Conservation (phyloP, 352 stramenopile species). For the Globisporangium spiculum region DNA sequence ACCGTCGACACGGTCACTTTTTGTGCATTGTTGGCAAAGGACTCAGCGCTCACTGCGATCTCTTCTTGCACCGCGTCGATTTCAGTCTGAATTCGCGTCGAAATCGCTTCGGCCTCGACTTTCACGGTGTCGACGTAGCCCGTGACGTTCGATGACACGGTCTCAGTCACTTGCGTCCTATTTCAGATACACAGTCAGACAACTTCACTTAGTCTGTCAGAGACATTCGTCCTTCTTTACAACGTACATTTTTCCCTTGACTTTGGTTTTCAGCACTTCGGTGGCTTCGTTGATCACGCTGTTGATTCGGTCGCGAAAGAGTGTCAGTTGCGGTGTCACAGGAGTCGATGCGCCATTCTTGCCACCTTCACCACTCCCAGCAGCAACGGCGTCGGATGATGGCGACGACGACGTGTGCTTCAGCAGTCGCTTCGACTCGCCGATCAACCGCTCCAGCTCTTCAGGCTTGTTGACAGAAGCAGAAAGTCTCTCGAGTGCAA, state of each 20-base stretch:
- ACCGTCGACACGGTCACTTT: neutral
- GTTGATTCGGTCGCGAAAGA: slow-evolving; percentile 50
- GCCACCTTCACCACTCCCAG: neutral
- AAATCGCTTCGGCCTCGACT: slow-evolving; percentile 45
- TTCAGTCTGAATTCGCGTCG: slow-evolving; percentile 43
- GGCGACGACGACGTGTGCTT: slow-evolving; percentile 17
- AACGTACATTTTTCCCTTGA: slow-evolving; percentile 61
- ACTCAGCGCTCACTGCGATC: slow-evolving; percentile 21
- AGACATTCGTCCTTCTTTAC: no score
- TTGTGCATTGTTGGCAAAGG: slow-evolving; percentile 15
- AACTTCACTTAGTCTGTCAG: no score
- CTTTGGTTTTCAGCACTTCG: slow-evolving; percentile 36
- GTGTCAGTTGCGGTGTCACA: slow-evolving; percentile 23
- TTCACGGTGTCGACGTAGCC: slow-evolving; percentile 59
- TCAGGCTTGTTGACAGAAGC: slow-evolving; percentile 49
- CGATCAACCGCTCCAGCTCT: slow-evolving; percentile 51
- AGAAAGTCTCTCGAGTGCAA: slow-evolving; percentile 45
- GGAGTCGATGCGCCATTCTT: neutral
- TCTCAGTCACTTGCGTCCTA: slow-evolving; percentile 55
- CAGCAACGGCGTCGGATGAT: neutral
- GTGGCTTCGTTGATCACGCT: slow-evolving; percentile 45
- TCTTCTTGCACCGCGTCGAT: slow-evolving; percentile 38
- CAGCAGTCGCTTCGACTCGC: slow-evolving; percentile 50
- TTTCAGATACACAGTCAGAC: neutral
- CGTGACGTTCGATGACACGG: slow-evolving; percentile 50